Conservation (phyloP, 805 yeast genomes). For the Schwanniomyces vanrijiae region DNA sequence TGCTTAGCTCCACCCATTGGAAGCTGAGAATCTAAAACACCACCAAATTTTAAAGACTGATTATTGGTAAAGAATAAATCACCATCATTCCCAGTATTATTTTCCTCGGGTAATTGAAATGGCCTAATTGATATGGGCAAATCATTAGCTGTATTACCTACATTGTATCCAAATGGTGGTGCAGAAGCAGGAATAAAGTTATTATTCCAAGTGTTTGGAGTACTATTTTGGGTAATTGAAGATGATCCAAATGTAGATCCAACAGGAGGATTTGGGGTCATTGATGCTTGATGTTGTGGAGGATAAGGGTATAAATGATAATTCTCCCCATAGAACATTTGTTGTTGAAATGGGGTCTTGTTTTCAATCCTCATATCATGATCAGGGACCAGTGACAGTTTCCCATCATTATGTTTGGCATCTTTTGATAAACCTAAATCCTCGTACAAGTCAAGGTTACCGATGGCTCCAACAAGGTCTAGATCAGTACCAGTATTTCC, state of each 20-base stretch:
- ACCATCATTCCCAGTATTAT: slow-evolving; percentile 2
- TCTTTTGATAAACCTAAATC: slow-evolving; percentile 20
- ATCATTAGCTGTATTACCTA: slow-evolving; percentile 1
- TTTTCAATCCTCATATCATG: background rate
- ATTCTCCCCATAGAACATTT: slow-evolving; percentile 7
- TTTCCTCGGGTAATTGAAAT: slow-evolving; percentile 24
- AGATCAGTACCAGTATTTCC: slow-evolving; percentile 17
- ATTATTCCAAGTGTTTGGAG: slow-evolving; percentile 40
- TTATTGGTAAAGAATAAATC: slow-evolving; percentile 8
- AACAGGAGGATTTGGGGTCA: slow-evolving; percentile 30
- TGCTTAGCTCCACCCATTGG: slow-evolving; percentile 7
- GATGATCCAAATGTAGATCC: slow-evolving; percentile 16
- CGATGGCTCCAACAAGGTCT: slow-evolving; percentile 50
- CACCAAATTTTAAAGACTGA: slow-evolving; percentile 22
- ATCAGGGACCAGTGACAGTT: background rate
- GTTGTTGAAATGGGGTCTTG: slow-evolving; percentile 3
- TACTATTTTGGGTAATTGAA: slow-evolving; percentile 20
- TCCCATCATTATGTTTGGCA: background rate
- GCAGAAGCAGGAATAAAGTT: slow-evolving; percentile 35
- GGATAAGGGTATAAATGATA: slow-evolving; percentile 6
- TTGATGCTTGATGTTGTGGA: slow-evolving; percentile 22
- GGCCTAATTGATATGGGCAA: slow-evolving; percentile 19
- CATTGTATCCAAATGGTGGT: slow-evolving; percentile 30
- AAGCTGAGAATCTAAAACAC: slow-evolving; percentile 16
- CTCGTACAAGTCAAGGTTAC: slow-evolving; percentile 46